Conservation (phyloP, 1,284 basidiomycete species). For the Trametes hirsuta region DNA sequence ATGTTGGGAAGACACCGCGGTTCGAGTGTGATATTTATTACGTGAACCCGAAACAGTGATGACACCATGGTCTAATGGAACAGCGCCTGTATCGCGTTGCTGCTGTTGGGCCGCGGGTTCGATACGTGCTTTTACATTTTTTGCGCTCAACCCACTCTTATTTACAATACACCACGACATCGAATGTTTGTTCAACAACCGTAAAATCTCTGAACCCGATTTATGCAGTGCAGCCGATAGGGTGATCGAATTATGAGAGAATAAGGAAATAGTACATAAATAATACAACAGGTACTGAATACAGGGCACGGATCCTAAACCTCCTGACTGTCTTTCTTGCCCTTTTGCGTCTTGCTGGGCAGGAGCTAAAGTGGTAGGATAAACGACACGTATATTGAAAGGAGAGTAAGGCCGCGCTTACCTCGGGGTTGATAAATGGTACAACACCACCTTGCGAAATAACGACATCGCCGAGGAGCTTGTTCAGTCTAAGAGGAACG, state of each 20-base stretch:
- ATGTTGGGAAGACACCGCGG: background rate
- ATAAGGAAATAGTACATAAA: constrained; percentile 34
- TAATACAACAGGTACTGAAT: constrained; percentile 31
- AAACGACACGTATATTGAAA: background rate
- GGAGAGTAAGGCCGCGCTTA: constrained; percentile 21
- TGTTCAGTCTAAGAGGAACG: constrained; percentile 52
- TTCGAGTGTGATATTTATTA: too few relatives aligned
- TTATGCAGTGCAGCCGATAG: background rate
- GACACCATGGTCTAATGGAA: too few relatives aligned
- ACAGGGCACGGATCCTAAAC: constrained; percentile 33
- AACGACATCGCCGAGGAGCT: constrained; percentile 78
- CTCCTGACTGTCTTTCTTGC: constrained; percentile 45
- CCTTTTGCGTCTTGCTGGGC: constrained; percentile 49
- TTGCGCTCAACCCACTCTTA: too few relatives aligned
- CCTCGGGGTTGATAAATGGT: constrained; percentile 56
- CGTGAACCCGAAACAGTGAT: too few relatives aligned
- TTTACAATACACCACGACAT: too few relatives aligned
- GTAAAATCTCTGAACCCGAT: too few relatives aligned
- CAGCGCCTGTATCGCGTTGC: too few relatives aligned
- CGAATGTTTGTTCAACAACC: background rate
- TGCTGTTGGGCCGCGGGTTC: too few relatives aligned
- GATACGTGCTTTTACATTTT: too few relatives aligned
- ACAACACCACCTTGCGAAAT: constrained; percentile 91
- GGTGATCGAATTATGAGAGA: constrained; percentile 23
- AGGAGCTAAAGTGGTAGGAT: constrained; percentile 49